Percentiles rank a stretch among this genome's conserved stretches.
phyloP scores from a whole-genome alignment of 768 basidiomycete species.

The Trametes maxima region DNA sequence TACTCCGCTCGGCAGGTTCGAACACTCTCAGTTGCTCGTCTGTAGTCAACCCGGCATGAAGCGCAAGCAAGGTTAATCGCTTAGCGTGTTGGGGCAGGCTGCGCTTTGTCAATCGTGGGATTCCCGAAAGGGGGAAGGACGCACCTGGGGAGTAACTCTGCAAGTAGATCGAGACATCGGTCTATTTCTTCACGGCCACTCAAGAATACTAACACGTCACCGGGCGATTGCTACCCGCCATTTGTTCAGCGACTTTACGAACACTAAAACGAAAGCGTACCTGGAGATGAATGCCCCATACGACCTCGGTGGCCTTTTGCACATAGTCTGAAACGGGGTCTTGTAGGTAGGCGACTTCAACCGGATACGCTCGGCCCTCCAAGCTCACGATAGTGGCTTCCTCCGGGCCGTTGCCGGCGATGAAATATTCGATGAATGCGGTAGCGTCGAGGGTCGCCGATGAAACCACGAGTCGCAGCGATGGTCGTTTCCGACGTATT shows the following conservation, averaged over 20 bases:
- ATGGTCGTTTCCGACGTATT: conserved; percentile 88
- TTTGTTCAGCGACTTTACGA: neutral
- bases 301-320: conserved; percentile 76
- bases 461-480: conserved; percentile 89
- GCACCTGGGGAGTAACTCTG: conserved; percentile 78
- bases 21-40: conserved; percentile 91
- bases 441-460: conserved; percentile 96
- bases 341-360: conserved; percentile 86
- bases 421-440: conserved; percentile 89
- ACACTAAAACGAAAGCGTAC: conserved; percentile 41
- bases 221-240: conserved; percentile 63
- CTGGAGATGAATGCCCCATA: conserved; percentile 81
- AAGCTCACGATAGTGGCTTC: conserved; percentile 86
- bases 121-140: conserved; percentile 17
- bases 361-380: conserved; percentile 94
- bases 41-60: conserved; percentile 88
- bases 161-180: conserved; percentile 74
- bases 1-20: conserved; percentile 69
- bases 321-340: conserved; percentile 83
- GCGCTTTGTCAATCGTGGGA: neutral
- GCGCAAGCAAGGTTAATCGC: conserved; percentile 66
- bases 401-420: conserved; percentile 55
- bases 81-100: conserved; percentile 58
- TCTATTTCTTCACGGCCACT: conserved; percentile 98
- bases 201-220: conserved; percentile 92